Evolutionary conservation across 2,329 filamentous ascomycete species (phyloP).

Genomic region (Stagonosporopsis tanaceti): DNA sequence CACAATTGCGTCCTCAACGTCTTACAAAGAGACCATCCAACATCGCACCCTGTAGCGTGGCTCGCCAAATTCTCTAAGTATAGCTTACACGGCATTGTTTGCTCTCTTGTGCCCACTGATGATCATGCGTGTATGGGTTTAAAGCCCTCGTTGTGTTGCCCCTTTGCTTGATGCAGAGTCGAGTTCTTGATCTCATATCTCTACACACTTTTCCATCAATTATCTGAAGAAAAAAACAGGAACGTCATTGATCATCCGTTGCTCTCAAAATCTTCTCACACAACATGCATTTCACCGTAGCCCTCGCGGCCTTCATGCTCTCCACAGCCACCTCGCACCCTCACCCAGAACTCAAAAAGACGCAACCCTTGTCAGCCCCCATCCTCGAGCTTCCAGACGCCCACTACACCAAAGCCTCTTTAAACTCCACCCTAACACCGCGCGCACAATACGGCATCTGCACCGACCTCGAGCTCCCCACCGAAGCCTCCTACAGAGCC

Average conservation of each 20-base stretch:
- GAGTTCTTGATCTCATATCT: background rate
- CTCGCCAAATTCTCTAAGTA: background rate
- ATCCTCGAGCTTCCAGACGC: background rate
- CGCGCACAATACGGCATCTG: background rate
- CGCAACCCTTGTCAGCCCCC: background rate
- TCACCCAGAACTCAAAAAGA: background rate
- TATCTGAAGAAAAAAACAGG: background rate
- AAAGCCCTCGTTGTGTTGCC: background rate
- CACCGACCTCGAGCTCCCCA: slow-evolving; percentile 6
- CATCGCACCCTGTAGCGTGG: background rate
- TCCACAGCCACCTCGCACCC: background rate
- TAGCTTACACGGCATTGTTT: background rate
- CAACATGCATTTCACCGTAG: background rate
- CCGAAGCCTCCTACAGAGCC: background rate
- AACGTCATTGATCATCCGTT: background rate
- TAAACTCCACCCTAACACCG: background rate
- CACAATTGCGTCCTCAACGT: background rate
- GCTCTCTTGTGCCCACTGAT: background rate
- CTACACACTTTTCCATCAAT: background rate
- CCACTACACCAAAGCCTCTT: background rate
- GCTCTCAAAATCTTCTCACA: background rate
- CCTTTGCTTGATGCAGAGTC: background rate
- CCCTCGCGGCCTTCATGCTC: background rate
- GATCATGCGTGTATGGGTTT: background rate
- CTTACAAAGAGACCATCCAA: background rate